These are phyloP conservation scores for Leavenworthia alabamica DNA, from an alignment of 345 rosid genomes.

Conservation along the genomic window DNA sequence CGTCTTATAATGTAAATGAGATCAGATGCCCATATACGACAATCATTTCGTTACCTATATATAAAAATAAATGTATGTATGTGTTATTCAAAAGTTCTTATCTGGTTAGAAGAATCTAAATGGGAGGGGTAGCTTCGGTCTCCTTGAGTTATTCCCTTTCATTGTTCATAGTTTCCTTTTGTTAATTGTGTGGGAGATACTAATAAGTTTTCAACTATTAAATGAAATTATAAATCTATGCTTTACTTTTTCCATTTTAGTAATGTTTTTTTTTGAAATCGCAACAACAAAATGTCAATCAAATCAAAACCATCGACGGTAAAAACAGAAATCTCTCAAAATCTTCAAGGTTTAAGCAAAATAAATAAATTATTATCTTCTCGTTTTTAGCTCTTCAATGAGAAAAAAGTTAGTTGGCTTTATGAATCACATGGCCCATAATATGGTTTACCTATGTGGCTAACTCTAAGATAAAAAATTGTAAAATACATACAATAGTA, in stretches of 20 bases:
- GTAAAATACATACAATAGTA: too few species aligned
- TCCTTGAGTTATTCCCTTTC: not conserved
- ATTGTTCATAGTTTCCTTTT: not conserved
- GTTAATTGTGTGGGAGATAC: not conserved
- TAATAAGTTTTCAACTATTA: not conserved
- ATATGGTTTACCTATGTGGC: too few species aligned
- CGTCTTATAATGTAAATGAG: not conserved
- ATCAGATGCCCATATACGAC: not conserved
- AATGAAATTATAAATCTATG: not conserved
- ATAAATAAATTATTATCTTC: too few species aligned
- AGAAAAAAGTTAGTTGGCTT: too few species aligned
- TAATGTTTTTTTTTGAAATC: not conserved
- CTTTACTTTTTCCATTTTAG: not conserved
- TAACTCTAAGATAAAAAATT: too few species aligned
- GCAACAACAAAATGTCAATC: not conserved
- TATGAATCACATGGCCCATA: too few species aligned
- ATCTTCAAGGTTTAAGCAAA: not conserved
- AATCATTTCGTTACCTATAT: not conserved
- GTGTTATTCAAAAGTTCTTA: not conserved
- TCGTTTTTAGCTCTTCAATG: too few species aligned
- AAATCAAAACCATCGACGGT: not conserved
- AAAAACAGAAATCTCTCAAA: conserved; percentile 9
- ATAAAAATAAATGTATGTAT: not conserved
- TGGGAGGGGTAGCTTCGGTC: not conserved
- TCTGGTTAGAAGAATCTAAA: conserved; percentile 10